Percentiles rank a stretch among this genome's conserved stretches.
Conservation (phyloP, 768 basidiomycete genomes). For the Lentinula sp. region DNA sequence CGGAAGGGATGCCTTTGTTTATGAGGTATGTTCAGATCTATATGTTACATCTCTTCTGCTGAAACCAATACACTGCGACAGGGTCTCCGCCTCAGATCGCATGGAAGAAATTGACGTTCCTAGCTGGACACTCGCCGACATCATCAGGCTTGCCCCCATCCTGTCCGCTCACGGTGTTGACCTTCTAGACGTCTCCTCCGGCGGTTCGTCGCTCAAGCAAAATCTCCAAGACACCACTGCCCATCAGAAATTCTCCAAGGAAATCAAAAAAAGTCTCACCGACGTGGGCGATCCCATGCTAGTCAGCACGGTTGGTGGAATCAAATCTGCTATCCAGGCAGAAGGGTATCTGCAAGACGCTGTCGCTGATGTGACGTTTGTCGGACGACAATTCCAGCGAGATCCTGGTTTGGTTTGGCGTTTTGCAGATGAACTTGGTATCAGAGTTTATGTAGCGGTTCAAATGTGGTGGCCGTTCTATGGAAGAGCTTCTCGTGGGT, state of each 20-base stretch:
- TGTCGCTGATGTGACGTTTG: slow-evolving; percentile 52
- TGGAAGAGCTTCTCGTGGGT: slow-evolving; percentile 23
- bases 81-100: slow-evolving; percentile 73
- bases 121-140: slow-evolving; percentile 68
- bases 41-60: neutral
- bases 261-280: slow-evolving; percentile 27
- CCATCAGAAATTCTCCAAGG: slow-evolving; percentile 52
- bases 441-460: slow-evolving; percentile 36
- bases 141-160: slow-evolving; percentile 51
- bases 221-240: slow-evolving; percentile 27
- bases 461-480: slow-evolving; percentile 53
- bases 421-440: slow-evolving; percentile 54
- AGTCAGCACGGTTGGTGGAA: slow-evolving; percentile 37
- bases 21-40: slow-evolving; percentile 37
- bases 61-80: slow-evolving; percentile 13
- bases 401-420: slow-evolving; percentile 47
- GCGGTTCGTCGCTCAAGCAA: slow-evolving; percentile 46
- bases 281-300: neutral
- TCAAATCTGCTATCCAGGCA: slow-evolving; percentile 47
- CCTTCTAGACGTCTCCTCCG: slow-evolving; percentile 66
- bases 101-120: slow-evolving; percentile 56
- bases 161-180: slow-evolving; percentile 68
- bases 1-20: slow-evolving; percentile 62
- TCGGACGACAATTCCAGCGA: slow-evolving; percentile 52
- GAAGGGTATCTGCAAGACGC: slow-evolving; percentile 51